Base-by-base conservation (phyloP, 2,329 filamentous ascomycete species). In the Pestalotiopsis sp. region DNA sequence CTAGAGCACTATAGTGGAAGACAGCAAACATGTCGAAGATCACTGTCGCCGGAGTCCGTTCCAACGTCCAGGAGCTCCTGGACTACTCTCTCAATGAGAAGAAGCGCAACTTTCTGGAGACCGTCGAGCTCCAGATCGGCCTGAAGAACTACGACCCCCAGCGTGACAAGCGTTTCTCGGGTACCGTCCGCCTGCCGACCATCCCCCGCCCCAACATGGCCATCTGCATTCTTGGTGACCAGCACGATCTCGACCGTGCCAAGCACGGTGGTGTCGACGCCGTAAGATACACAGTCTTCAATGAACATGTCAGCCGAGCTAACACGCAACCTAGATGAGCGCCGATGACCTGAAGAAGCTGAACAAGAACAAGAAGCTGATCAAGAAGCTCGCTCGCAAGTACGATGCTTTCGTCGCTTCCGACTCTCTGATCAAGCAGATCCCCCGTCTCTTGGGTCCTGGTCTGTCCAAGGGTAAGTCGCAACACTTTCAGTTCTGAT, bases 81-180 rank as follows among this genome's bases (percentile, higher is more conserved):
- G 91, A 97, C 81, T 98, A 98, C 92, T 97, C 92, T 81, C 88
- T 88, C 79, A 90, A 97, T 84, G 93, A 92, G 84, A 97, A 97
- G 92, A 97, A 97, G 92, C 89, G 94, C 78, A 97, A 97, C 90
- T 98, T 97, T 88, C 89, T 97, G 82, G 94, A 96, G 88, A 95
- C 93, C 81, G 93, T 97, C 83, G 92, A 94, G 84, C 91, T 81
- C 72, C 79, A 94, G 84, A 96, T 97, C 88, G 93, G 93, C 83
- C 91, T 97, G 82, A 97, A 97, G 92, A 97, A 97, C 92, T 97
- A 58, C 61, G 66, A 64, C 83, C 91, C 97, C 82, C 97, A 98
- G 92, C 95, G 96, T 94, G 96, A 99, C 89, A 99, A 99, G 95
- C 95, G 95, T 97, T 99, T 99, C 95, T 97, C 93, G 68, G 96